Evolutionary conservation across 1,284 basidiomycete genomes (phyloP).

Genomic region (Anthracocystis walkeri): DNA sequence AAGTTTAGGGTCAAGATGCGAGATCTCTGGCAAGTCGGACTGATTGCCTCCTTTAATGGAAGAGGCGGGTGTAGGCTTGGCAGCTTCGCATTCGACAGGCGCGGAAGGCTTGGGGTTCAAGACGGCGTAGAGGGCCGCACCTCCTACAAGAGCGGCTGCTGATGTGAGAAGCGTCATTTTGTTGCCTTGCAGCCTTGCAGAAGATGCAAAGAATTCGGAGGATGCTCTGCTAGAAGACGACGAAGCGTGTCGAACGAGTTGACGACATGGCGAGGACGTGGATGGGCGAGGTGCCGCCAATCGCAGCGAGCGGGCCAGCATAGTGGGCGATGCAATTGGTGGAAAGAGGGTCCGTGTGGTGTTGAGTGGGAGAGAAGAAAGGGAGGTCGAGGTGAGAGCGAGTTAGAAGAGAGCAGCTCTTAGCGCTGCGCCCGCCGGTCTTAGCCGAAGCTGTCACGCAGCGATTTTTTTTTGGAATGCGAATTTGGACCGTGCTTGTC

Average conservation of each 20-base stretch:
- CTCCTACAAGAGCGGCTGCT: constrained; percentile 23
- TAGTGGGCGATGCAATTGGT: constrained; percentile 4
- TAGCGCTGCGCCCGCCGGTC: constrained; percentile 5
- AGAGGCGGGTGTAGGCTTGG: constrained; percentile 39
- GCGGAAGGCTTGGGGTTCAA: constrained; percentile 10
- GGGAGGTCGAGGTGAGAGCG: neutral
- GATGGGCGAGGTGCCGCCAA: constrained; percentile 20
- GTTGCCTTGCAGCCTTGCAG: constrained; percentile 9
- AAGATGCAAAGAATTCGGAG: constrained; percentile 13
- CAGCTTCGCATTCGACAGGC: constrained; percentile 33
- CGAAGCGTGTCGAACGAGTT: constrained; percentile 21
- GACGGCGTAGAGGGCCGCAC: constrained; percentile 20
- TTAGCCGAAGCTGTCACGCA: constrained; percentile 3
- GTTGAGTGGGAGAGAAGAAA: neutral
- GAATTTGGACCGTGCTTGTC: constrained; percentile 5
- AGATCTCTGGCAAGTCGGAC: constrained; percentile 61
- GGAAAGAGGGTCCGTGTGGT: constrained; percentile 1
- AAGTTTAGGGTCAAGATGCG: constrained; percentile 53
- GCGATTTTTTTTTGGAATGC: neutral
- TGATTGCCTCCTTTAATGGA: constrained; percentile 49
- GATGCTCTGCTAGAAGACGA: constrained; percentile 12
- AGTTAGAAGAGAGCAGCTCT: neutral
- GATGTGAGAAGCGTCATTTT: constrained; percentile 15
- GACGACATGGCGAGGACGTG: constrained; percentile 9
- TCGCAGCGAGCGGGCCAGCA: constrained; percentile 35